phyloP scores from a whole-genome alignment of 805 yeast genomes.

The Suhomyces xylopsoci region DNA sequence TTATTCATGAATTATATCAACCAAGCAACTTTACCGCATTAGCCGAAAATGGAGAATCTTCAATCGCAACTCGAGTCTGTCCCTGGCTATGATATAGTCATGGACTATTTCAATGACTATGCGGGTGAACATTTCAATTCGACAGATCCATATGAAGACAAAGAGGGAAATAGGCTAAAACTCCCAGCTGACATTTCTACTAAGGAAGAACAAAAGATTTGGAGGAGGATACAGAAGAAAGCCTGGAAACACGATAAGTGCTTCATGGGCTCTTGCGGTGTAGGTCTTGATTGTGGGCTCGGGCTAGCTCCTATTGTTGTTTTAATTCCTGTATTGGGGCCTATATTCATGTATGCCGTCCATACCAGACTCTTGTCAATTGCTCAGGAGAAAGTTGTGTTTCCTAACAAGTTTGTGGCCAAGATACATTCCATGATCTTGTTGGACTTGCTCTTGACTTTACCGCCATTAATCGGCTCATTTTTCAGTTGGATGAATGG shows the following conservation, averaged over 20 bases:
- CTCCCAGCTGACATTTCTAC: slow-evolving; percentile 57
- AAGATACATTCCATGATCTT: slow-evolving; percentile 75
- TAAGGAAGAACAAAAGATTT: slow-evolving; percentile 58
- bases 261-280: slow-evolving; percentile 68
- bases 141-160: slow-evolving; percentile 64
- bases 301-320: slow-evolving; percentile 76
- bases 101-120: slow-evolving; percentile 61
- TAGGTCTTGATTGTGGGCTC: slow-evolving; percentile 66
- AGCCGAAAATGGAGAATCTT: slow-evolving; percentile 10
- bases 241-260: slow-evolving; percentile 91
- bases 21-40: background rate
- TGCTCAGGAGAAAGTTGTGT: slow-evolving; percentile 54
- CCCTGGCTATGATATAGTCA: slow-evolving; percentile 57
- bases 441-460: slow-evolving; percentile 67
- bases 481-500: slow-evolving; percentile 77
- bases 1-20: background rate
- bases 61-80: slow-evolving; percentile 23
- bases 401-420: slow-evolving; percentile 59
- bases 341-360: slow-evolving; percentile 71
- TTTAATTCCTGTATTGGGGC: slow-evolving; percentile 82
- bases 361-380: slow-evolving; percentile 64
- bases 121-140: slow-evolving; percentile 65
- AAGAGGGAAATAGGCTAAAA: slow-evolving; percentile 56
- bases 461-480: slow-evolving; percentile 80
- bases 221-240: slow-evolving; percentile 68